These are phyloP conservation scores for Pseudocercospora fuligena DNA, from an alignment of 2,329 filamentous ascomycete species.

Conservation along the genomic window DNA sequence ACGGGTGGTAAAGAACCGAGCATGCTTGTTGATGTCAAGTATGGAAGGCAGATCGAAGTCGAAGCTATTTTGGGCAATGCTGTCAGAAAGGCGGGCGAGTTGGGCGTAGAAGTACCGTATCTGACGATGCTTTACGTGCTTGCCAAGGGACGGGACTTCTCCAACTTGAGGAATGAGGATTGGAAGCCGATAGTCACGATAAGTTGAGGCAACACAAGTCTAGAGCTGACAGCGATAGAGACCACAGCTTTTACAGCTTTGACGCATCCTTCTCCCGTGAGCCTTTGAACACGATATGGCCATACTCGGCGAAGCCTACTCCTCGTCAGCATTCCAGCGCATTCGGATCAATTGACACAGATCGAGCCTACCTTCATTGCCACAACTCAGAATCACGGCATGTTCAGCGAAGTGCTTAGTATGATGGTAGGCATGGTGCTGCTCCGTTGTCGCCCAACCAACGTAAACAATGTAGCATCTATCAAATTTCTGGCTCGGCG, in stretches of 20 bases:
- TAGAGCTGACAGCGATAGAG: background rate
- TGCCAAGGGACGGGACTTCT: conserved; percentile 41
- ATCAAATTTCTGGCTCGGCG: conserved; percentile 9
- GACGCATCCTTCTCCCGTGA: background rate
- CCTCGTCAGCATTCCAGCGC: background rate
- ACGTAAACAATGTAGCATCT: conserved; percentile 21
- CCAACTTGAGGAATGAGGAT: conserved; percentile 21
- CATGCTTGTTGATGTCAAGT: conserved; percentile 55
- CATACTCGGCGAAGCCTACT: conserved; percentile 2
- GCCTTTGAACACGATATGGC: conserved; percentile 7
- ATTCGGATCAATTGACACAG: background rate
- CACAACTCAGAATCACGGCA: conserved; percentile 19
- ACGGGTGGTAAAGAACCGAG: conserved; percentile 52
- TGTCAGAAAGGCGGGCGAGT: conserved; percentile 47
- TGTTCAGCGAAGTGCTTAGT: conserved; percentile 22
- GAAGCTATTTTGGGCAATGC: conserved; percentile 56
- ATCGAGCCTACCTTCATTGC: conserved; percentile 19
- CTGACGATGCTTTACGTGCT: conserved; percentile 51
- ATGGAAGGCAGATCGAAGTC: conserved; percentile 53
- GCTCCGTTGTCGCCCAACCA: conserved; percentile 18
- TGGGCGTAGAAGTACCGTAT: conserved; percentile 46
- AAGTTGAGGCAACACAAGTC: background rate
- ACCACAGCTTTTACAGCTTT: background rate
- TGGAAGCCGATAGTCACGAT: conserved; percentile 28
- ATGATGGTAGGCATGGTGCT: conserved; percentile 23